Conservation (phyloP, 257 asterid genomes). For the Rehmannia glutinosa region DNA sequence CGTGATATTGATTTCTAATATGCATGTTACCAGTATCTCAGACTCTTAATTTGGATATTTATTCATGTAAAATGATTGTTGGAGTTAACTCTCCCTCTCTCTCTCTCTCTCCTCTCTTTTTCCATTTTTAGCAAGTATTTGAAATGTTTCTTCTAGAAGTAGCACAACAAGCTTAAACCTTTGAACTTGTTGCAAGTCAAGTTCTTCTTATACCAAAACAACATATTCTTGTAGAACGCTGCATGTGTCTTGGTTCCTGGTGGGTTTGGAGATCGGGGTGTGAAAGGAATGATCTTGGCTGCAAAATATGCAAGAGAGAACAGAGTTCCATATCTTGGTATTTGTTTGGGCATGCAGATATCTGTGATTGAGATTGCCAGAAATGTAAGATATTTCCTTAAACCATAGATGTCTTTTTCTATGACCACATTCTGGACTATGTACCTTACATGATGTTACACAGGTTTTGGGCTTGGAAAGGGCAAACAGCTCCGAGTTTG, state of each 20-base stretch:
- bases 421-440: conserved; percentile 10
- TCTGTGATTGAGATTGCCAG: conserved; percentile 90
- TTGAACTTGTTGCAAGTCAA: neutral
- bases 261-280: conserved; percentile 99
- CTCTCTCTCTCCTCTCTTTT: too few species aligned
- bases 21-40: too few species aligned
- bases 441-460: neutral
- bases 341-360: conserved; percentile 98
- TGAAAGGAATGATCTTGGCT: conserved; percentile 93
- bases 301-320: conserved; percentile 95
- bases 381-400: conserved; percentile 55
- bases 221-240: conserved; percentile 52
- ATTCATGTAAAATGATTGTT: neutral
- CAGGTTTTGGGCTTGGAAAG: conserved; percentile 71
- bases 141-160: neutral
- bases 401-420: neutral
- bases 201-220: conserved; percentile 7
- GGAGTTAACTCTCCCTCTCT: neutral
- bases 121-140: too few species aligned
- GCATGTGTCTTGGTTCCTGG: conserved; percentile 97
- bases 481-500: conserved; percentile 90
- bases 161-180: neutral
- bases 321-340: conserved; percentile 83
- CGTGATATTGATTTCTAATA: too few species aligned
- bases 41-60: neutral